These are phyloP conservation scores for Spinacia oleracea DNA, from an alignment of 179 eudicot genomes.

Conservation along the genomic window DNA sequence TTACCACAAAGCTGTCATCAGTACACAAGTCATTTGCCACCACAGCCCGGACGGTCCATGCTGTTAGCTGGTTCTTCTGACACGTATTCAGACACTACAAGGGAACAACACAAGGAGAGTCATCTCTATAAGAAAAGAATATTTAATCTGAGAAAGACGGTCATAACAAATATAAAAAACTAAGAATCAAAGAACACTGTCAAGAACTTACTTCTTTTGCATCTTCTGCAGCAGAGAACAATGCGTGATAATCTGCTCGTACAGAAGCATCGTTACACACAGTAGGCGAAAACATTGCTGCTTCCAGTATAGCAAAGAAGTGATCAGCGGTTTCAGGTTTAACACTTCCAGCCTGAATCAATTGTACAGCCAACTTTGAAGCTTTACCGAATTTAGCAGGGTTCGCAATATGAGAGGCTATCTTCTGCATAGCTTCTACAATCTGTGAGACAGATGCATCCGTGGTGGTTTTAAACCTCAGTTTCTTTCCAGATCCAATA, in stretches of 20 bases:
- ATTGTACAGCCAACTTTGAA: slow-evolving; percentile 86
- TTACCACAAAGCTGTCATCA: slow-evolving; percentile 99
- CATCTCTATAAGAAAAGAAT: not conserved
- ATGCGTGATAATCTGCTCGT: slow-evolving; percentile 76
- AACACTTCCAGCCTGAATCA: slow-evolving; percentile 86
- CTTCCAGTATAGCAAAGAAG: slow-evolving; percentile 77
- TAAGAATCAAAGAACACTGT: not conserved
- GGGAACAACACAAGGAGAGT: slow-evolving; percentile 13
- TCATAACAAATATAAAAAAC: not conserved
- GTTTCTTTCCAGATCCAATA: slow-evolving; percentile 49
- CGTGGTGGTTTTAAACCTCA: slow-evolving; percentile 84
- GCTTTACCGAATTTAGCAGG: slow-evolving; percentile 75
- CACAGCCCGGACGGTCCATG: slow-evolving; percentile 78
- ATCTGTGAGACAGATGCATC: slow-evolving; percentile 82
- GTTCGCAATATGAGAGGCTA: slow-evolving; percentile 78
- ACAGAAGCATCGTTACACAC: slow-evolving; percentile 65
- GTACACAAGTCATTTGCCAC: slow-evolving; percentile 90
- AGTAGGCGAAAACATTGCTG: slow-evolving; percentile 74
- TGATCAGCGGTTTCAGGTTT: slow-evolving; percentile 63
- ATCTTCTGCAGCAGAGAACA: slow-evolving; percentile 84
- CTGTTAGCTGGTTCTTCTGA: slow-evolving; percentile 64
- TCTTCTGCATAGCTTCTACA: slow-evolving; percentile 89
- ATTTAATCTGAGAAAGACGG: not conserved
- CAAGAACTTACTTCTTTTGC: slow-evolving; percentile 52
- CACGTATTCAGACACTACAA: slow-evolving; percentile 62